Evolutionary conservation across 331 rosid genomes (phyloP), one percentile per base, ranked within the genome.

Genomic region (Saraca asoca): DNA sequence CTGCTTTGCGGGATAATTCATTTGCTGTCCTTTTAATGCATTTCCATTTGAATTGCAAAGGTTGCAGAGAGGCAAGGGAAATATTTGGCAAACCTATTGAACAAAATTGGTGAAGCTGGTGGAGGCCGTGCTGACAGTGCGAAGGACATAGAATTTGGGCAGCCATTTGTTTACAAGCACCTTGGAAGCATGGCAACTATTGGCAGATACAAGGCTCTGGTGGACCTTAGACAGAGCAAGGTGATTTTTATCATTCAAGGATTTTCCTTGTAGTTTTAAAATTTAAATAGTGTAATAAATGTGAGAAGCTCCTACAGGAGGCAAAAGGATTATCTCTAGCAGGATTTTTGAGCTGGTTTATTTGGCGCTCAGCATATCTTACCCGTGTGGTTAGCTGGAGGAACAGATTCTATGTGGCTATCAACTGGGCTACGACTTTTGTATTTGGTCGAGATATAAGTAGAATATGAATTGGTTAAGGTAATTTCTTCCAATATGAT

Each of bases 11-110:
- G 31, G 18, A 48, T 54, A 15, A n/a, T n/a, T n/a, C n/a, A n/a
- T n/a, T n/a, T 68, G 19, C 74, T 42, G 44, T 38, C 53, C 60
- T 44, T 55, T 29, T 71, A 20, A 69, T 29, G 55, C 34, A 31
- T 42, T 64, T 31, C 24, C 34, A 46, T 59, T 55, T 35, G 46
- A 54, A 51, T 75, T 67, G 54, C 68, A 70, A 72, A 90, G 97
- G 97, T 93, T 45, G 98, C 98, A 70, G 98, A 90, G 87, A 84
- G 98, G 63, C 95, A 93, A 77, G 98, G 98, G 60, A 93, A 88
- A 65, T 93, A 88, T 67, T 62, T 90, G 51, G 90, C 90, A 7
- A 52, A 7, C 62, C 68, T 88, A 58, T 51, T 94, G 72, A 94
- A 94, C 85, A 86, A 49, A 49, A 80, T 94, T 51, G 96, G 97